phyloP scores from a whole-genome alignment of 805 yeast genomes.

The Candida silvicultrix region DNA sequence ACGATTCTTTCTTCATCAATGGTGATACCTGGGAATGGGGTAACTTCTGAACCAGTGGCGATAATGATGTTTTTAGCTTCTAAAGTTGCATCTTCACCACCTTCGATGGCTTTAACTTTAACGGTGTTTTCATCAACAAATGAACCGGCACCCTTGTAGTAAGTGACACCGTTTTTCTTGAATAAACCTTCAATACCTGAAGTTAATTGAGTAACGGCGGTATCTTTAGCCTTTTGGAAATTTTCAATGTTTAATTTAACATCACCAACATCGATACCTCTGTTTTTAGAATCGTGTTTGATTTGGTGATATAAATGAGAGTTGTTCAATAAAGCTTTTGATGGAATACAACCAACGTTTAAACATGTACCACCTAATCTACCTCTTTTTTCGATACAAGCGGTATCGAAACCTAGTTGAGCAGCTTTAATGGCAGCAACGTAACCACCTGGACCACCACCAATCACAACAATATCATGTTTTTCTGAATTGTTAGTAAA shows the following conservation, averaged over 20 bases:
- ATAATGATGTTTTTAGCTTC: constrained; percentile 85
- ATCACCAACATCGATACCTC: constrained; percentile 88
- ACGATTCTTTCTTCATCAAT: constrained; percentile 97
- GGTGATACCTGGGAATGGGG: constrained; percentile 97
- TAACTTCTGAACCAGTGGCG: constrained; percentile 98
- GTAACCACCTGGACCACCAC: constrained; percentile 99
- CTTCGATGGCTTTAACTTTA: constrained; percentile 81
- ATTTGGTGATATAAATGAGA: constrained; percentile 89
- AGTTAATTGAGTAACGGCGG: constrained; percentile 83
- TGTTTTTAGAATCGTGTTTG: constrained; percentile 69
- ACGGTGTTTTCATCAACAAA: constrained; percentile 76
- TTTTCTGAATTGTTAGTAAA: constrained; percentile 30
- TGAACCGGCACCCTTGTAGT: constrained; percentile 90
- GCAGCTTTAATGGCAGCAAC: constrained; percentile 99
- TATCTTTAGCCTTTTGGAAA: constrained; percentile 89
- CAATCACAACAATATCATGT: constrained; percentile 91
- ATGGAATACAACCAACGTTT: constrained; percentile 98
- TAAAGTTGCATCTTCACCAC: constrained; percentile 64
- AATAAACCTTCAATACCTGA: constrained; percentile 91
- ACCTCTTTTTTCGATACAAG: constrained; percentile 97
- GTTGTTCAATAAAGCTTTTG: constrained; percentile 92
- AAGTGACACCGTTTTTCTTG: constrained; percentile 92
- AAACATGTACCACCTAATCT: constrained; percentile 96
- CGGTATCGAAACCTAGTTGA: constrained; percentile 89
- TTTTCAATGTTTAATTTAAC: constrained; percentile 69